Evolutionary conservation across 768 basidiomycete species (phyloP).

Genomic region (Sporobolomyces phaffii): DNA sequence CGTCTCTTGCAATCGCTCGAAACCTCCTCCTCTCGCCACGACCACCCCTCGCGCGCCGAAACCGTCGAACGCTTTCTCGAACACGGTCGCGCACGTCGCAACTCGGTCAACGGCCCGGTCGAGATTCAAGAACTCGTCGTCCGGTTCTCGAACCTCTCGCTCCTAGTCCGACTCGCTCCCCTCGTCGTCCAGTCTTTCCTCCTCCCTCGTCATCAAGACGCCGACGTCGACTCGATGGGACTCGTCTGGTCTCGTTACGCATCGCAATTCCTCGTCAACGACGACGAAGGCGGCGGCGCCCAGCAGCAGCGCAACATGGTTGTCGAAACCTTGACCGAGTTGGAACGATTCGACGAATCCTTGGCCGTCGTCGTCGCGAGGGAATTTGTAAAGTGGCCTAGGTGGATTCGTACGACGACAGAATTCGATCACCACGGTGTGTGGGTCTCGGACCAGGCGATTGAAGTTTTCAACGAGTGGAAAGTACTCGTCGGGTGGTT

Average conservation of each 20-base stretch:
- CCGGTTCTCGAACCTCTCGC: background rate
- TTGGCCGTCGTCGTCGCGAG: background rate
- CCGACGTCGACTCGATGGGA: too few species aligned
- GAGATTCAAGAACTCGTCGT: background rate
- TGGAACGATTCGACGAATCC: background rate
- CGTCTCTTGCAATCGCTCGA: background rate
- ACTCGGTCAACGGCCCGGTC: background rate
- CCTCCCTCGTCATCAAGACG: too few species aligned
- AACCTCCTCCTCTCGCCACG: background rate
- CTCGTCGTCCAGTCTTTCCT: background rate
- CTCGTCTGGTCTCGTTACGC: too few species aligned
- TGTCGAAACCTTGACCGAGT: background rate
- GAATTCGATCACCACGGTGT: background rate
- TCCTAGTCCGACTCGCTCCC: background rate
- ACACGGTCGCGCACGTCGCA: background rate
- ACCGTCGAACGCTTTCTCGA: background rate
- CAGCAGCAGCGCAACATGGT: too few species aligned
- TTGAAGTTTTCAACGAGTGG: background rate
- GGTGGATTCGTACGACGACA: background rate
- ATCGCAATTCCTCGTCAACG: too few species aligned
- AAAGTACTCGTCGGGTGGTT: background rate
- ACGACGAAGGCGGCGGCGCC: too few species aligned
- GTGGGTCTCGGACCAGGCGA: background rate
- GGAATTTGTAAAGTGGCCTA: background rate
- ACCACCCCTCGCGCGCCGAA: background rate